These are phyloP conservation scores for Dovyalis caffra DNA, from an alignment of 345 rosid genomes.

Conservation along the genomic window DNA sequence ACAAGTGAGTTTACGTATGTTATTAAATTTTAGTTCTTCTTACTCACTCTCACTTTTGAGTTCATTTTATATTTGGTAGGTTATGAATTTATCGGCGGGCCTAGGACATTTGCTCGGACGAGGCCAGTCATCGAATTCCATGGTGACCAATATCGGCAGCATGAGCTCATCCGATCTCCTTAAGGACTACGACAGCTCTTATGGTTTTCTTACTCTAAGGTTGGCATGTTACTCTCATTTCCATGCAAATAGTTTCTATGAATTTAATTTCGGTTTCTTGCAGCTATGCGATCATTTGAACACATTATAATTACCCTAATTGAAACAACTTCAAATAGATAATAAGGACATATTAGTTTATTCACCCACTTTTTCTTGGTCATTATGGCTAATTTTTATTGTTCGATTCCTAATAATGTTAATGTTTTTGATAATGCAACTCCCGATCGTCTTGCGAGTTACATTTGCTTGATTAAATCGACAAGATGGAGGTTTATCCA, in stretches of 20 bases:
- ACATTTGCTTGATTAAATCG: too few species aligned
- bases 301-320: too few species aligned
- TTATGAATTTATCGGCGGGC: background rate
- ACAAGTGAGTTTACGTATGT: constrained; percentile 9
- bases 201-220: background rate
- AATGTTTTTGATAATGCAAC: too few species aligned
- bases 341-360: too few species aligned
- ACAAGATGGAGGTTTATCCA: too few species aligned
- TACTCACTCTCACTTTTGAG: background rate
- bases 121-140: background rate
- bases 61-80: background rate
- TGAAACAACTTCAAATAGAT: too few species aligned
- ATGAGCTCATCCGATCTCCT: background rate
- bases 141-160: background rate
- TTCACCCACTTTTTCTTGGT: too few species aligned
- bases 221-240: background rate
- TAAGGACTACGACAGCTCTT: background rate
- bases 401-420: too few species aligned
- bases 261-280: too few species aligned
- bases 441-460: too few species aligned
- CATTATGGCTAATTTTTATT: too few species aligned
- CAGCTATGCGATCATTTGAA: too few species aligned
- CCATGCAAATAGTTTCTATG: background rate
- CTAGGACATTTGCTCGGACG: background rate
- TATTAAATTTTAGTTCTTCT: background rate